Base-by-base conservation (phyloP, 1,284 basidiomycete species). In the Cryptococcus floricola region DNA sequence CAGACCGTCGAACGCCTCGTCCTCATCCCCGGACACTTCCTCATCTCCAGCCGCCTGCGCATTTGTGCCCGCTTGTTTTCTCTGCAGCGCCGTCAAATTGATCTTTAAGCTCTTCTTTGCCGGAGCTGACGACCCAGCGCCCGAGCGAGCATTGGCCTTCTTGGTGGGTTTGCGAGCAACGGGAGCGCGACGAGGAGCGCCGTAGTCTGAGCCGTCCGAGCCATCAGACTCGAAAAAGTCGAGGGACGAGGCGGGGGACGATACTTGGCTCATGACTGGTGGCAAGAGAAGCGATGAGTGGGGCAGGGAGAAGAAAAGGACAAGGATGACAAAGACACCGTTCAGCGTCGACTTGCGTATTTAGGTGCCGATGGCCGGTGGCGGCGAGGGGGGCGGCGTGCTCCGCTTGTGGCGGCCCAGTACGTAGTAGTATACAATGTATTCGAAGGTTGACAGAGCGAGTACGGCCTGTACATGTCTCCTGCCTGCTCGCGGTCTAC, bases 171-270 rank as follows among this genome's bases (percentile, higher is more conserved):
- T 47, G 42, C 54, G 52, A 8, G 61, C 53, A 39, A 48, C 43
- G 12, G 56, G 49, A 12, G 47, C 53, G 25, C 53, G 53, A 18
- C 52, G 56, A 19, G 56, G 48, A 4, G 67, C 65, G 16, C 49
- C 52, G 52, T 73, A 73, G 50, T 73, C 72, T 34, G 71, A 70
- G 41, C 69, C 70, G 1, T 63, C 66, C 3, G 64, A 69, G 4
- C 59, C 56, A 42, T 68, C 70, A 19, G 73, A 75, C 45, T 70
- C 60, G 55, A 65, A 63, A 54, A 67, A 74, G 62, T 75, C 73
- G 42, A 75, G 65, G 12, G 73, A 75, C n/a, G 72, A 74, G 18
- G 67, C 72, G 25, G 71, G 71, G 8, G 73, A 74, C 1, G 64
- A 58, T 4, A 71, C 69, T 28, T 70, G 62, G 46, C 72, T 73